These are phyloP conservation scores for Trichoderma pleuroti DNA, from an alignment of 2,329 filamentous ascomycete genomes.

Conservation along the genomic window DNA sequence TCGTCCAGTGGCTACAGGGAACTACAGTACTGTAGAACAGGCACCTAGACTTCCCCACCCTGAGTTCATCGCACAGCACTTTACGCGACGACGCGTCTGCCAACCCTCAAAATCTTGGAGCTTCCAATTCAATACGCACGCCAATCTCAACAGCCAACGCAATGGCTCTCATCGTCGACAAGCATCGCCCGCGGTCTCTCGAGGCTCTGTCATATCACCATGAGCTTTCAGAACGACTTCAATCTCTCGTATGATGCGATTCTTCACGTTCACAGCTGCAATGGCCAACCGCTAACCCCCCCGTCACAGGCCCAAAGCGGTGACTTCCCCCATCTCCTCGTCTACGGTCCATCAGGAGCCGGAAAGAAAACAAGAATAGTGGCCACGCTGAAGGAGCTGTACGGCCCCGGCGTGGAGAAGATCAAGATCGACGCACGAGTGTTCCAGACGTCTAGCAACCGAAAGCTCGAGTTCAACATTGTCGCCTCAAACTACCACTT, in stretches of 20 bases:
- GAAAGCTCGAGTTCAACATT: slow-evolving; percentile 99
- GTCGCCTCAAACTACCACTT: slow-evolving; percentile 96
- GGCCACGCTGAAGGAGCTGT: slow-evolving; percentile 90
- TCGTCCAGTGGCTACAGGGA: background rate
- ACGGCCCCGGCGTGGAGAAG: slow-evolving; percentile 95
- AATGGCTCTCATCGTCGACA: slow-evolving; percentile 70
- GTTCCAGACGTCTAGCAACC: slow-evolving; percentile 92
- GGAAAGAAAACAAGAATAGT: slow-evolving; percentile 98
- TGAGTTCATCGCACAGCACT: slow-evolving; percentile 28
- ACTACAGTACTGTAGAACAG: background rate
- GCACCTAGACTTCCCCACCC: slow-evolving; percentile 7
- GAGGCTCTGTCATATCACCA: slow-evolving; percentile 81
- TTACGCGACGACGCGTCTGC: slow-evolving; percentile 39
- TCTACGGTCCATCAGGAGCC: slow-evolving; percentile 93
- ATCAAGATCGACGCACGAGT: slow-evolving; percentile 98
- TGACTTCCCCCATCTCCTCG: slow-evolving; percentile 95
- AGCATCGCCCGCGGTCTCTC: slow-evolving; percentile 69
- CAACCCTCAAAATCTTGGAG: slow-evolving; percentile 10
- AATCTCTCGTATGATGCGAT: slow-evolving; percentile 67
- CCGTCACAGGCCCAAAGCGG: slow-evolving; percentile 80
- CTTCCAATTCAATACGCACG: background rate
- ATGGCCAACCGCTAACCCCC: background rate
- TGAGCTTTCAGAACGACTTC: slow-evolving; percentile 81
- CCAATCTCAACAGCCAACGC: slow-evolving; percentile 17
- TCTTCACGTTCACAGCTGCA: background rate